phyloP scores from a whole-genome alignment of 345 rosid species.

The Litchi chinensis region DNA sequence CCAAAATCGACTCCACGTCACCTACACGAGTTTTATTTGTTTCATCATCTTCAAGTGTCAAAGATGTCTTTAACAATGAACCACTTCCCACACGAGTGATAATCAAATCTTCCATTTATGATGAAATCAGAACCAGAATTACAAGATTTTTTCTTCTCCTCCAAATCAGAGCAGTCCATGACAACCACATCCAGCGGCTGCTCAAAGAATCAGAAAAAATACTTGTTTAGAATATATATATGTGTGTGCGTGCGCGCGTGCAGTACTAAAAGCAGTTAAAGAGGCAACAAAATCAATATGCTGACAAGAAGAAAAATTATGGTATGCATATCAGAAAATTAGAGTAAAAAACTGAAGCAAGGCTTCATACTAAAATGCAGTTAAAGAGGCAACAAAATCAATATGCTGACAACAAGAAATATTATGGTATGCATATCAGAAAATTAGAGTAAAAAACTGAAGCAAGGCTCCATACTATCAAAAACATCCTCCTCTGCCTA shows the following conservation, averaged over 20 bases:
- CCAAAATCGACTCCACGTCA: slow-evolving; percentile 32
- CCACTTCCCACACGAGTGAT: slow-evolving; percentile 14
- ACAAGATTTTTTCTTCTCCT: slow-evolving; percentile 27
- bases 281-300: neutral
- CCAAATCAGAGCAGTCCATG: slow-evolving; percentile 25
- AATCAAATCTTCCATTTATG: slow-evolving; percentile 25
- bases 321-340: neutral
- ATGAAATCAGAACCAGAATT: slow-evolving; percentile 23
- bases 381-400: too few relatives aligned
- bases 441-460: neutral
- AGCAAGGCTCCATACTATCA: neutral
- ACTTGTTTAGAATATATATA: neutral
- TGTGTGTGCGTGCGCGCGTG: too few relatives aligned
- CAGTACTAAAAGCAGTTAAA: neutral
- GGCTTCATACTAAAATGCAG: too few relatives aligned
- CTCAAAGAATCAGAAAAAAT: too few relatives aligned
- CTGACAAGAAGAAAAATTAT: neutral
- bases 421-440: too few relatives aligned
- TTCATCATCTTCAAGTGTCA: slow-evolving; percentile 37
- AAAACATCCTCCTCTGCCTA: neutral
- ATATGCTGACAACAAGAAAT: too few relatives aligned
- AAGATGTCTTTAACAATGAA: slow-evolving; percentile 19
- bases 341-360: too few relatives aligned
- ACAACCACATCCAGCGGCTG: slow-evolving; percentile 27
- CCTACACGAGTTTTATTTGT: slow-evolving; percentile 4